Conservation (phyloP, 331 rosid genomes). For the Quercus phellos region DNA sequence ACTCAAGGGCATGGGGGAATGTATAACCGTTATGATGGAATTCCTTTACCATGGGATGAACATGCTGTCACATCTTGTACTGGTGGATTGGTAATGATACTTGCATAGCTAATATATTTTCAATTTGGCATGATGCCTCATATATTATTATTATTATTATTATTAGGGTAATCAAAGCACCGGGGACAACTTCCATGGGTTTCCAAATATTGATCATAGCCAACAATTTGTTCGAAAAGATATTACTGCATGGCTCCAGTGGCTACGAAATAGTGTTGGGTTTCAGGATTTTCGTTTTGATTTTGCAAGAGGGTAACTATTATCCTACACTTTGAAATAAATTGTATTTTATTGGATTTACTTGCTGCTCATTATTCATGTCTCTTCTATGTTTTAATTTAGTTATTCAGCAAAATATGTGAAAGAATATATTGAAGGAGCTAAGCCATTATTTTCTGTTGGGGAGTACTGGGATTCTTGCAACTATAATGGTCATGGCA, state of each 20-base stretch:
- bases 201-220: constrained; percentile 86
- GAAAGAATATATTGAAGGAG: constrained; percentile 79
- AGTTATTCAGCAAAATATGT: constrained; percentile 79
- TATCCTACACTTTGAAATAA: neutral
- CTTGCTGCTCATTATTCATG: neutral
- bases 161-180: constrained; percentile 66
- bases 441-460: constrained; percentile 73
- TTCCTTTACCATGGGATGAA: constrained; percentile 75
- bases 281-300: constrained; percentile 95
- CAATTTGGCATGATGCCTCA: constrained; percentile 9
- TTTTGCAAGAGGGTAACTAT: constrained; percentile 74
- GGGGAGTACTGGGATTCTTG: constrained; percentile 95
- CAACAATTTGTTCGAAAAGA: constrained; percentile 84
- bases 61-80: constrained; percentile 78
- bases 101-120: neutral
- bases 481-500: constrained; percentile 49
- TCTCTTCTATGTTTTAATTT: constrained; percentile 6
- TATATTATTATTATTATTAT: neutral
- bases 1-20: constrained; percentile 72
- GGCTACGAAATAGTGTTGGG: constrained; percentile 64
- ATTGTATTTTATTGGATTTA: neutral
- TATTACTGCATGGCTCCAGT: constrained; percentile 66
- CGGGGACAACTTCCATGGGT: constrained; percentile 73
- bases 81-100: constrained; percentile 71
- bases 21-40: constrained; percentile 85